A percentile compares a stretch with the other conserved stretches of the same genome.
These are phyloP conservation scores for Mortierella sp. DNA, from an alignment of 371 early-diverging fungal genomes.

Conservation along the genomic window DNA sequence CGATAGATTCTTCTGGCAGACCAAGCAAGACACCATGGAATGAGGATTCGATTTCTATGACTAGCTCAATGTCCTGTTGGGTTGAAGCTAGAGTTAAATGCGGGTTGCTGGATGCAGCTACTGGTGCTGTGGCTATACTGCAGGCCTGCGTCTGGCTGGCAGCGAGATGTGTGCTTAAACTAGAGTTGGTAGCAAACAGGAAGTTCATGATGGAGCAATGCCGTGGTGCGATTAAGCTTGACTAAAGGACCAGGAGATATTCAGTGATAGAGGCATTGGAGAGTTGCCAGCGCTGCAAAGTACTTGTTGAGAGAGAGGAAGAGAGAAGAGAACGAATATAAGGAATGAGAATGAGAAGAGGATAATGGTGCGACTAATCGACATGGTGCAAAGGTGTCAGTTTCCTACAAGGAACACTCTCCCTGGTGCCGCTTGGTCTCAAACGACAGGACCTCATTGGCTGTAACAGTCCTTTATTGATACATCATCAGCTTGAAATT, in stretches of 20 bases:
- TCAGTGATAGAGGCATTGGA: constrained; percentile 1
- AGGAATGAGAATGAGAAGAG: no score
- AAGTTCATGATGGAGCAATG: constrained; percentile 25
- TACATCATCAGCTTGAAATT: no score
- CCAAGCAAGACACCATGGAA: constrained; percentile 50
- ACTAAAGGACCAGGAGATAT: neutral
- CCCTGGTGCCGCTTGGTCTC: no score
- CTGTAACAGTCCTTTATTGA: no score
- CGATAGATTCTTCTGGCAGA: constrained; percentile 42
- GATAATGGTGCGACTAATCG: no score
- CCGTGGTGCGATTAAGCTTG: neutral
- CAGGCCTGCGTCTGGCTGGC: constrained; percentile 8
- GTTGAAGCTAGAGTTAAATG: no score
- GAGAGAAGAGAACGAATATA: no score
- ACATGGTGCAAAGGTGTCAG: no score
- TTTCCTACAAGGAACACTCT: no score
- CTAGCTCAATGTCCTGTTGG: constrained; percentile 34
- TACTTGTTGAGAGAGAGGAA: neutral
- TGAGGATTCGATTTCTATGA: constrained; percentile 49
- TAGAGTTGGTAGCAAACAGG: constrained; percentile 23
- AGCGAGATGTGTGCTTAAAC: neutral
- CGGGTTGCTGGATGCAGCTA: neutral
- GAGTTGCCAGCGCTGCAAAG: neutral
- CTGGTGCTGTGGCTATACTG: constrained; percentile 9
- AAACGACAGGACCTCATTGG: no score